Conservation (phyloP, 73 alveolate genomes). For the Stentor coeruleus region DNA sequence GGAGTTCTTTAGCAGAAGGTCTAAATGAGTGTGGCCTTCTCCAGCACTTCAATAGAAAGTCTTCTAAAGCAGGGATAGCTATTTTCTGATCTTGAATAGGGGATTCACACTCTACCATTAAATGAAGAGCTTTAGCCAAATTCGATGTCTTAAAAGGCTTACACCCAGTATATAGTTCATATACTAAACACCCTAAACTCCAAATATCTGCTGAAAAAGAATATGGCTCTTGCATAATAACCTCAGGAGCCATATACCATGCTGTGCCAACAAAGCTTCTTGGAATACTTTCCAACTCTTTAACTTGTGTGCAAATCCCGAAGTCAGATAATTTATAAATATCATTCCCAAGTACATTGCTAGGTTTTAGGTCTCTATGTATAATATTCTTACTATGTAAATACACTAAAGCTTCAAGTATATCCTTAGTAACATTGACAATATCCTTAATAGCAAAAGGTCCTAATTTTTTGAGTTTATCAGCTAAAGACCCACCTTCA, state of each 20-base stretch:
- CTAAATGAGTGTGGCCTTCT: conserved; percentile 14
- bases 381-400: conserved; percentile 26
- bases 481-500: conserved; percentile 22
- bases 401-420: neutral
- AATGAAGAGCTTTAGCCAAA: neutral
- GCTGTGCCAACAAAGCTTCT: conserved; percentile 76
- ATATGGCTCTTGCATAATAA: conserved; percentile 54
- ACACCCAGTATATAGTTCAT: conserved; percentile 60
- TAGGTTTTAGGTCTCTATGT: conserved; percentile 47
- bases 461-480: neutral
- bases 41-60: conserved; percentile 26
- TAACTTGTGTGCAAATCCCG: conserved; percentile 30
- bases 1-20: conserved; percentile 20
- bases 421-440: neutral
- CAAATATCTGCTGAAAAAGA: conserved; percentile 80
- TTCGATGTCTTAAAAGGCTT: conserved; percentile 9
- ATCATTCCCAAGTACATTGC: conserved; percentile 38
- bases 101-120: conserved; percentile 12
- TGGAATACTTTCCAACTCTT: conserved; percentile 29
- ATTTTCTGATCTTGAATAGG: neutral
- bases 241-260: conserved; percentile 78
- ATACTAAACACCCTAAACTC: conserved; percentile 76
- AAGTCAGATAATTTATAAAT: conserved; percentile 42
- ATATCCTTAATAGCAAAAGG: neutral
- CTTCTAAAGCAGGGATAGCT: neutral